phyloP scores from a whole-genome alignment of 805 yeast species.

The Millerozyma acaciae region DNA sequence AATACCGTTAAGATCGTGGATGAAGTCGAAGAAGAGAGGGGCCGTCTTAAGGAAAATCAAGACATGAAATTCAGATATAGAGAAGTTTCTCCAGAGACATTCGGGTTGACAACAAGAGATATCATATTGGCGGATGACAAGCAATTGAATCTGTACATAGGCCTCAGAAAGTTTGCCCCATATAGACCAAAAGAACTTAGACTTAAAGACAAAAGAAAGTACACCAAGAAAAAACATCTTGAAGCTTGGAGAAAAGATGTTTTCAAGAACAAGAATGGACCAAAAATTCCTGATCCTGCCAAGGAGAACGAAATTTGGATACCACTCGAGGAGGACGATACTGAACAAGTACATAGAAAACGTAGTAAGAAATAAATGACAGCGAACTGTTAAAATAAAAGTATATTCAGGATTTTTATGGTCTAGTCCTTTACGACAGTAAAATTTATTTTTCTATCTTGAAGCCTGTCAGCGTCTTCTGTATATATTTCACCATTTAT shows the following conservation, averaged over 20 bases:
- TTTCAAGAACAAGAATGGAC: slow-evolving; percentile 60
- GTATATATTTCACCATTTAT: slow-evolving; percentile 11
- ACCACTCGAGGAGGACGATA: slow-evolving; percentile 21
- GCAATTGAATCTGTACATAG: slow-evolving; percentile 77
- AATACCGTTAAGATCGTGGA: slow-evolving; percentile 64
- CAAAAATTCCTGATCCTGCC: slow-evolving; percentile 27
- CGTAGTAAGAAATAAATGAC: slow-evolving; percentile 7
- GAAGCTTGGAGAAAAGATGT: slow-evolving; percentile 87
- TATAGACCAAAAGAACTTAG: slow-evolving; percentile 73
- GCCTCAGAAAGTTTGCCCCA: slow-evolving; percentile 90
- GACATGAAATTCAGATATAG: slow-evolving; percentile 72
- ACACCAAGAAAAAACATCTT: slow-evolving; percentile 74
- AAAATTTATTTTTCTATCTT: slow-evolving; percentile 7
- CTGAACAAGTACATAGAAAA: slow-evolving; percentile 4
- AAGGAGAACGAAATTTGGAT: slow-evolving; percentile 40
- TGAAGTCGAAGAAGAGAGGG: slow-evolving; percentile 65
- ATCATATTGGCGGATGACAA: slow-evolving; percentile 87
- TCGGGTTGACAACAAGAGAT: slow-evolving; percentile 81
- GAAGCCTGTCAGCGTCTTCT: slow-evolving; percentile 8
- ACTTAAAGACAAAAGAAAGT: slow-evolving; percentile 77
- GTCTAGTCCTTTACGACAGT: slow-evolving; percentile 1
- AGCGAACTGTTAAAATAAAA: slow-evolving; percentile 6
- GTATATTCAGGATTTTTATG: not conserved
- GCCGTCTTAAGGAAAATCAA: slow-evolving; percentile 44
- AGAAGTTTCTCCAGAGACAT: slow-evolving; percentile 92